Conservation (phyloP, 345 rosid genomes). For the Brassica napus region DNA sequence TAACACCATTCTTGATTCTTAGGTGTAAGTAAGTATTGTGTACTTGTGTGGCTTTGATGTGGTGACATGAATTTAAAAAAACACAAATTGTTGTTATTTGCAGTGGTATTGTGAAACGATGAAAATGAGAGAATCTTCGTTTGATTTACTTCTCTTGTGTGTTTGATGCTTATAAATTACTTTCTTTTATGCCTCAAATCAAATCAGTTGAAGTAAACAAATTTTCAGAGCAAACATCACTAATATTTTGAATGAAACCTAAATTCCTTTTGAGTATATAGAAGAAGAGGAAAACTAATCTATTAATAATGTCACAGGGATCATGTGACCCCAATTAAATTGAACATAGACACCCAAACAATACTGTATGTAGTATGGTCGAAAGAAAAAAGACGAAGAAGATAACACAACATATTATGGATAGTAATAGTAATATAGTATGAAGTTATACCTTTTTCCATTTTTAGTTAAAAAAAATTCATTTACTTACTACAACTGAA, state of each 20-base stretch:
- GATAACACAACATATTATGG: not conserved
- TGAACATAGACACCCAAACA: slow-evolving; percentile 2
- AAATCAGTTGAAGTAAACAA: not conserved
- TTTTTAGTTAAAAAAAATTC: no score
- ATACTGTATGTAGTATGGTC: not conserved
- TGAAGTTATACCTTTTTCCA: no score
- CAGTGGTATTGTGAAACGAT: not conserved
- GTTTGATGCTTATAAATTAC: not conserved
- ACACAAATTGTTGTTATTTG: not conserved
- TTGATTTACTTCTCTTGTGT: not conserved
- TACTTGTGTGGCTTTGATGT: not conserved
- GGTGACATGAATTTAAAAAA: not conserved
- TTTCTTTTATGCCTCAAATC: not conserved
- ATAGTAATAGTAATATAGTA: no score
- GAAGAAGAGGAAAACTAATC: not conserved
- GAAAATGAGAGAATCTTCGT: slow-evolving; percentile 7
- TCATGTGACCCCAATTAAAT: slow-evolving; percentile 31
- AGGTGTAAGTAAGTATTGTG: not conserved
- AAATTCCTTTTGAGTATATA: not conserved
- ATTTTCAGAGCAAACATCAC: slow-evolving; percentile 14
- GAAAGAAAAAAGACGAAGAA: no score
- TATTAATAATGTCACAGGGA: slow-evolving; percentile 14
- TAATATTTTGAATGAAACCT: slow-evolving; percentile 14
- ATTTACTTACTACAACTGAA: no score
- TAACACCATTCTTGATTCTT: slow-evolving; percentile 10